A percentile compares a stretch with the other conserved stretches of the same genome.
Conservation (phyloP, 2,329 filamentous ascomycete genomes). For the Xylaria polymorpha region DNA sequence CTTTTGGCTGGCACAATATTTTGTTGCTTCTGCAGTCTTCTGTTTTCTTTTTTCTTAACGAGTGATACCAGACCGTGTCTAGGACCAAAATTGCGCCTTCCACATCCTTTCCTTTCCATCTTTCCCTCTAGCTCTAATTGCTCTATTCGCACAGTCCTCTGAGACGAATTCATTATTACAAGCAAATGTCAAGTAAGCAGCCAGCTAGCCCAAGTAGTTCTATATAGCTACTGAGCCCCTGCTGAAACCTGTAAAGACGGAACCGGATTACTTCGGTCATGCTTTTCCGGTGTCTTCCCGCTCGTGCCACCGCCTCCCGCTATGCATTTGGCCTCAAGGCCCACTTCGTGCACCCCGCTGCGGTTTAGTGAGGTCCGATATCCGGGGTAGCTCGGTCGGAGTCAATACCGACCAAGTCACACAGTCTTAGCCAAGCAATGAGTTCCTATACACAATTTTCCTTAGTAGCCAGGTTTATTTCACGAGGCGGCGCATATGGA, state of each 20-base stretch:
- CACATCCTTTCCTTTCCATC: no score
- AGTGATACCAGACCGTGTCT: background rate
- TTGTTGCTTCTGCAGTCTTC: background rate
- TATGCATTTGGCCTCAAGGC: conserved; percentile 1
- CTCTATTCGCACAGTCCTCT: background rate
- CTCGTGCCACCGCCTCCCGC: background rate
- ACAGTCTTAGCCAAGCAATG: background rate
- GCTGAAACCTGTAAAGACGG: background rate
- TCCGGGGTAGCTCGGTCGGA: conserved; percentile 27
- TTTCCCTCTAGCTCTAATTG: background rate
- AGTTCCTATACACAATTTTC: no score
- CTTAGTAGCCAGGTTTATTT: background rate
- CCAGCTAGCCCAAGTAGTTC: background rate
- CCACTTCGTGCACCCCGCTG: conserved; percentile 26
- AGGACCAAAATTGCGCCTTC: background rate
- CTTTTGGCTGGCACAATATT: background rate
- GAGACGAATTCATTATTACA: background rate
- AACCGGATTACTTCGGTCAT: conserved; percentile 9
- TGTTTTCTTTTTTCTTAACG: background rate
- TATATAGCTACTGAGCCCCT: background rate
- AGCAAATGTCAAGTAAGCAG: background rate
- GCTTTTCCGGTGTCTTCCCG: conserved; percentile 14
- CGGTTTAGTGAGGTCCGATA: conserved; percentile 26
- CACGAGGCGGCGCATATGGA: background rate
- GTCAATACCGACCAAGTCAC: conserved; percentile 15